These are phyloP conservation scores for Cenchrus americanus DNA, from an alignment of 176 grass and related monocot species.

Conservation along the genomic window DNA sequence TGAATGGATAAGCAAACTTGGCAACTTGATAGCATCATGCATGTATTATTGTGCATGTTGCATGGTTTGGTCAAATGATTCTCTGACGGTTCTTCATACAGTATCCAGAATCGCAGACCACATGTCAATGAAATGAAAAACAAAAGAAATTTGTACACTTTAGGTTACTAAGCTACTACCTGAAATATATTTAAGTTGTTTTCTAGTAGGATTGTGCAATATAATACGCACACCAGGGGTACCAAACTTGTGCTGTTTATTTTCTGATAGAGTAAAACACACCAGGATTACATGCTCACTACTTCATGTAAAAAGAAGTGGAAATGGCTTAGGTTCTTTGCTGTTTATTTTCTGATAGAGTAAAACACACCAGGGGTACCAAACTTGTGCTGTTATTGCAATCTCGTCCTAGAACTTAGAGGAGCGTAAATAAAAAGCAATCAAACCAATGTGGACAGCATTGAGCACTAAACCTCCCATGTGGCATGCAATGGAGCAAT, in stretches of 20 bases:
- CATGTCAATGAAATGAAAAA: not conserved
- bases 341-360: not conserved
- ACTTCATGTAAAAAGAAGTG: not conserved
- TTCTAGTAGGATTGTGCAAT: no score
- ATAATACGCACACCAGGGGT: not conserved
- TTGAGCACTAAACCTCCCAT: no score
- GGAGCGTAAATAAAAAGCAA: no score
- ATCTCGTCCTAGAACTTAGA: no score
- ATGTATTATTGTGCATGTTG: not conserved
- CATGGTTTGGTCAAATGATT: no score
- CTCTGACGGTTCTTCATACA: not conserved
- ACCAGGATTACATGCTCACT: no score
- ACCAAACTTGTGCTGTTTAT: no score
- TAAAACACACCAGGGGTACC: no score
- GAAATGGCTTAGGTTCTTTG: not conserved
- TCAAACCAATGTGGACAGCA: no score
- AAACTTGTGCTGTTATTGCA: no score
- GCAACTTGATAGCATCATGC: not conserved
- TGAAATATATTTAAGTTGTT: not conserved
- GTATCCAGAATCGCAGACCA: not conserved
- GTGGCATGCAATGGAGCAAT: no score
- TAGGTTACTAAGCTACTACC: not conserved
- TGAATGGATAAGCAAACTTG: not conserved
- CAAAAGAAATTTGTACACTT: not conserved
- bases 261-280: no score